These are phyloP conservation scores for Trichoderma aggressivum DNA, from an alignment of 2,329 filamentous ascomycete genomes.

Conservation along the genomic window DNA sequence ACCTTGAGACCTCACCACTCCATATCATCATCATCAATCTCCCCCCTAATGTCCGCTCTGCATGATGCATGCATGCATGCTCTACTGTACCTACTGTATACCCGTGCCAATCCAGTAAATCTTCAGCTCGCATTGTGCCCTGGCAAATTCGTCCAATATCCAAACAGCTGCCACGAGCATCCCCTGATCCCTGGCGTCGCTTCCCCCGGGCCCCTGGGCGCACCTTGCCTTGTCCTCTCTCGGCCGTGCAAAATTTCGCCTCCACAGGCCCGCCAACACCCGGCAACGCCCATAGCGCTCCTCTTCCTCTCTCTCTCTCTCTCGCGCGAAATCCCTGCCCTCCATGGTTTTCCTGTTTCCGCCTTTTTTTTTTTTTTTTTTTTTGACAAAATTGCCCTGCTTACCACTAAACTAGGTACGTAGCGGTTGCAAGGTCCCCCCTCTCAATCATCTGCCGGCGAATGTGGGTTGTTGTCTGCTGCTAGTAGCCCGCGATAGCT, in stretches of 20 bases:
- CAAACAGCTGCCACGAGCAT: background rate
- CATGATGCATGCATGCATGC: background rate
- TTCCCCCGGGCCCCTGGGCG: background rate
- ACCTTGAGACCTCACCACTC: background rate
- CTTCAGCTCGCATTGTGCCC: background rate
- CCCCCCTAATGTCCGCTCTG: background rate
- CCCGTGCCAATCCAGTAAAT: background rate
- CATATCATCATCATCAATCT: background rate
- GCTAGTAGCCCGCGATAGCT: background rate
- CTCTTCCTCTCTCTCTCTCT: too few species aligned
- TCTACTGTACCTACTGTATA: too few species aligned
- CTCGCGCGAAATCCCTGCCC: constrained; percentile 2
- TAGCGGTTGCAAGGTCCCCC: background rate
- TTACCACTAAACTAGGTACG: background rate
- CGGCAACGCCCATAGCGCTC: background rate
- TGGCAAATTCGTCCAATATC: background rate
- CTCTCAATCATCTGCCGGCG: background rate
- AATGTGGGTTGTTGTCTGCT: background rate
- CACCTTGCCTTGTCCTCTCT: constrained; percentile 1
- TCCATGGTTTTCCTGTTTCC: background rate
- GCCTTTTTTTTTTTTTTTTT: too few species aligned
- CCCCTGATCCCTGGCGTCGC: background rate
- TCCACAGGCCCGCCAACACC: constrained; percentile 8
- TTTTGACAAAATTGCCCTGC: background rate
- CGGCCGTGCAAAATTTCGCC: constrained; percentile 10